Base-by-base conservation (phyloP, 805 yeast genomes). In the Ogataea pilisensis region DNA sequence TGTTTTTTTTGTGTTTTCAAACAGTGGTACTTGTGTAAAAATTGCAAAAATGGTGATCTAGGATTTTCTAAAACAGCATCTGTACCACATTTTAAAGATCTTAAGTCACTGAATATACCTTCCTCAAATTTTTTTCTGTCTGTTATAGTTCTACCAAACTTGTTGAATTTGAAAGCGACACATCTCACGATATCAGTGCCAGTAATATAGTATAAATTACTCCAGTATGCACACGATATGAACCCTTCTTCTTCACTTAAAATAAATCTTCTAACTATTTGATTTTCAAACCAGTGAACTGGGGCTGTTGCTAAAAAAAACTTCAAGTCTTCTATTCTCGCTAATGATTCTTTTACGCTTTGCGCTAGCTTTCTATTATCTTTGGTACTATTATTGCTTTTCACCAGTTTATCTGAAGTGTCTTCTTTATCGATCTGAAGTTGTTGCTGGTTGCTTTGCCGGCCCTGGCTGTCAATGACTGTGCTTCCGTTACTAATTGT, bases 171-270 rank as follows among this genome's bases (percentile, higher is more conserved):
- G 62, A 85, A 93, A 14, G 89, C 84, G 37, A 91, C 78, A 61
- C 96, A 87, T 43, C 96, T 78, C 35, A 93, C 96, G 43, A 91
- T 90, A 68, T 93, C 98, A 1, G 98, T 91, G 3, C 98, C 98
- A 0, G 98, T 91, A 36, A 91, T 76, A 64, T 85, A 90, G 60
- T 84, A 91, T 12, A 90, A 68, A 55, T 85, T 84, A 55, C 88
- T 85, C 97, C 98, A 91, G 51, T 75, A 82, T 1, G 93, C 88
- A 64, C 99, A 91, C 25, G 86, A 77, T n/a, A 88, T 88, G 50
- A 91, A 88, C 3, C 91, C 93, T 60, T 90, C 96, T 44, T 86
- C 95, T 48, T 83, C 85, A 52, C 88, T 89, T 37, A 91, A 65
- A 57, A 82, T 84, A 61, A 87, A 91, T 39, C 96, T 70, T 56